A percentile compares a stretch with the other conserved stretches of the same genome.
Evolutionary conservation across 805 yeast genomes (phyloP).

Genomic region (Yarrowia porcina): DNA sequence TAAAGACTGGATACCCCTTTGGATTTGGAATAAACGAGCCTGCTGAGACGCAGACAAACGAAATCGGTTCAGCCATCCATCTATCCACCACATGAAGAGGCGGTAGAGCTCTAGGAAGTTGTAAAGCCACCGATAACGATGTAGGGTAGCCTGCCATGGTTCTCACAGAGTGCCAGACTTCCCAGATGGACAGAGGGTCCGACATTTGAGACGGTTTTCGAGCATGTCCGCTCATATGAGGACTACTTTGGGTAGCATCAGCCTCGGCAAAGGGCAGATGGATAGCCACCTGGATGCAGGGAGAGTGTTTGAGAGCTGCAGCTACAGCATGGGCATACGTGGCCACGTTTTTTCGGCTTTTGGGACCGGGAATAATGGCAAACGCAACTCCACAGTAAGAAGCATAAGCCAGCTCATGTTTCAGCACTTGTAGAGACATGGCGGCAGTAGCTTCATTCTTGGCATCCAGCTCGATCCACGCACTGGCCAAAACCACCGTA

Average conservation of each 20-base stretch:
- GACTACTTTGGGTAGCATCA: slow-evolving; percentile 41
- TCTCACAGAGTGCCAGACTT: slow-evolving; percentile 66
- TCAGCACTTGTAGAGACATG: slow-evolving; percentile 55
- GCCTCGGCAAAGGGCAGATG: slow-evolving; percentile 40
- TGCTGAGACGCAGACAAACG: slow-evolving; percentile 53
- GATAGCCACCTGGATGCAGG: slow-evolving; percentile 35
- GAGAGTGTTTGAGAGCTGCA: slow-evolving; percentile 36
- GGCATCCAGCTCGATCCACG: slow-evolving; percentile 69
- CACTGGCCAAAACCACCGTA: slow-evolving; percentile 56
- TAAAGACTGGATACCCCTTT: slow-evolving; percentile 61
- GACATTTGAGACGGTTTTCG: slow-evolving; percentile 30
- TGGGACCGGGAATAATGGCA: slow-evolving; percentile 63
- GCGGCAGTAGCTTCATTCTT: slow-evolving; percentile 48
- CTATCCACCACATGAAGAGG: slow-evolving; percentile 52
- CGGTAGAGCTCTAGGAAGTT: slow-evolving; percentile 59
- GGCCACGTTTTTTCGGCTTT: slow-evolving; percentile 50
- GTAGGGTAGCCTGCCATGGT: slow-evolving; percentile 52
- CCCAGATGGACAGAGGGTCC: slow-evolving; percentile 61
- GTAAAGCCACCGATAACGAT: slow-evolving; percentile 67
- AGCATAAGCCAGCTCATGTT: slow-evolving; percentile 58
- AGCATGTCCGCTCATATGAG: slow-evolving; percentile 12
- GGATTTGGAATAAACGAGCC: slow-evolving; percentile 57
- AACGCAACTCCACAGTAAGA: slow-evolving; percentile 55
- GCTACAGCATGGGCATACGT: slow-evolving; percentile 47
- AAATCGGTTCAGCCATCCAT: slow-evolving; percentile 69